phyloP scores from a whole-genome alignment of 2,329 filamentous ascomycete species.

The Phaeosphaeriaceae sp. region DNA sequence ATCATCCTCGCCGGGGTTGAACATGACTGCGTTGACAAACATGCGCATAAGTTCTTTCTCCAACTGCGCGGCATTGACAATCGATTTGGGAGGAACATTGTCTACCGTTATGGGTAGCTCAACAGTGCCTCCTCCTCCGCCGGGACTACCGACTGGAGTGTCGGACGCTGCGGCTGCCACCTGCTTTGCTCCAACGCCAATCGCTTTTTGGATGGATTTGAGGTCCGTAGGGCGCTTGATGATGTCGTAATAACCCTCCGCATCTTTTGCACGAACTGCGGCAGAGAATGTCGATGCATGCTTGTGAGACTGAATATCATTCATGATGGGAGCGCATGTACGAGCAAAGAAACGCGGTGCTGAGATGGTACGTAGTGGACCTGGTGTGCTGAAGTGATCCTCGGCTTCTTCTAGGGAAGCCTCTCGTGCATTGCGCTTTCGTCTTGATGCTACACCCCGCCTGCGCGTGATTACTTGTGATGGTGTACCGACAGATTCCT shows the following conservation, averaged over 20 bases:
- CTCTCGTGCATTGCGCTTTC: constrained; percentile 49
- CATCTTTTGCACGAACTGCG: constrained; percentile 58
- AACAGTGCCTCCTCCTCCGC: constrained; percentile 56
- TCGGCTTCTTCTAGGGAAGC: constrained; percentile 41
- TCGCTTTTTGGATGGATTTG: constrained; percentile 58
- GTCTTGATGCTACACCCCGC: constrained; percentile 43
- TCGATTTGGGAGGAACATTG: constrained; percentile 81
- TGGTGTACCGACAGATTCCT: constrained; percentile 38
- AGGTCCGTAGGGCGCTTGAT: constrained; percentile 60
- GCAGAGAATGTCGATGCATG: constrained; percentile 58
- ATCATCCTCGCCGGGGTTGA: constrained; percentile 90
- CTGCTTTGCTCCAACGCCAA: constrained; percentile 61
- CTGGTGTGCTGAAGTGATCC: constrained; percentile 36
- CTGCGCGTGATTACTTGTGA: constrained; percentile 41
- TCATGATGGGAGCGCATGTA: constrained; percentile 57
- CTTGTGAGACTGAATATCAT: constrained; percentile 59
- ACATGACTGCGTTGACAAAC: constrained; percentile 99
- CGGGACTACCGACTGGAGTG: constrained; percentile 66
- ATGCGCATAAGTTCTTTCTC: constrained; percentile 94
- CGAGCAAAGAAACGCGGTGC: constrained; percentile 58
- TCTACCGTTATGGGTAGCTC: constrained; percentile 73
- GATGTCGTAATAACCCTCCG: constrained; percentile 59
- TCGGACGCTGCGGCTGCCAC: constrained; percentile 60
- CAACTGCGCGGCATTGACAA: constrained; percentile 90
- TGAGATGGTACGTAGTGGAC: constrained; percentile 43